Percentiles rank a stretch among this genome's conserved stretches.
Evolutionary conservation across 805 yeast genomes (phyloP).

Genomic region (Cyberlindnera xylosilytica): DNA sequence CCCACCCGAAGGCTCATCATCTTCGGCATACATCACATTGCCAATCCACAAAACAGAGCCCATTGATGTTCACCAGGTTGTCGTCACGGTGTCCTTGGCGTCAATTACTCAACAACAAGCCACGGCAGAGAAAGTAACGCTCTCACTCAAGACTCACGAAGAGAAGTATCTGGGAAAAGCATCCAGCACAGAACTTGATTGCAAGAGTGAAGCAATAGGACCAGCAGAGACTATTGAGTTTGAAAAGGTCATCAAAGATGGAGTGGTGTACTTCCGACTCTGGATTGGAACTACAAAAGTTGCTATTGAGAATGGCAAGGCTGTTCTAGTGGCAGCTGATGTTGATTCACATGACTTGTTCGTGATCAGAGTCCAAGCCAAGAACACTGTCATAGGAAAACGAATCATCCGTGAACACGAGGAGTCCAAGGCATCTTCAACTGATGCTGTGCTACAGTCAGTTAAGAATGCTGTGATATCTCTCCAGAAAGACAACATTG

Average conservation of each 20-base stretch:
- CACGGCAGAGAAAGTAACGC: conserved; percentile 10
- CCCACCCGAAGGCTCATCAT: conserved; percentile 5
- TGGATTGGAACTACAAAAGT: neutral
- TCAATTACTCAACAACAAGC: neutral
- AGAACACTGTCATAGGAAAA: conserved; percentile 16
- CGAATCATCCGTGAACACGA: conserved; percentile 14
- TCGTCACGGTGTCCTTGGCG: conserved; percentile 23
- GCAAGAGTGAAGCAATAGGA: conserved; percentile 33
- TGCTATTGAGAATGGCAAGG: neutral
- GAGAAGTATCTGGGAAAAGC: conserved; percentile 27
- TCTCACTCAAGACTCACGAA: conserved; percentile 29
- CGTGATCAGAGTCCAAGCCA: conserved; percentile 19
- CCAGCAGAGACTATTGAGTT: conserved; percentile 27
- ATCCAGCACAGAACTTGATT: conserved; percentile 19
- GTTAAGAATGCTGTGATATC: conserved; percentile 19
- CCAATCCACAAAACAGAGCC: conserved; percentile 29
- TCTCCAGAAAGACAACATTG: conserved; percentile 18
- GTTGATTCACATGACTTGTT: conserved; percentile 10
- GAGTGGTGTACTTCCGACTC: conserved; percentile 22
- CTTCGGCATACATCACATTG: conserved; percentile 4
- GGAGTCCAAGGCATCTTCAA: conserved; percentile 1
- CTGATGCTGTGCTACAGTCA: neutral
- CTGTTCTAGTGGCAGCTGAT: conserved; percentile 1
- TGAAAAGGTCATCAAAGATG: conserved; percentile 13
- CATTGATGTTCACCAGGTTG: conserved; percentile 30